phyloP scores from a whole-genome alignment of 331 rosid species.

The Rhamnella rubrinervis region DNA sequence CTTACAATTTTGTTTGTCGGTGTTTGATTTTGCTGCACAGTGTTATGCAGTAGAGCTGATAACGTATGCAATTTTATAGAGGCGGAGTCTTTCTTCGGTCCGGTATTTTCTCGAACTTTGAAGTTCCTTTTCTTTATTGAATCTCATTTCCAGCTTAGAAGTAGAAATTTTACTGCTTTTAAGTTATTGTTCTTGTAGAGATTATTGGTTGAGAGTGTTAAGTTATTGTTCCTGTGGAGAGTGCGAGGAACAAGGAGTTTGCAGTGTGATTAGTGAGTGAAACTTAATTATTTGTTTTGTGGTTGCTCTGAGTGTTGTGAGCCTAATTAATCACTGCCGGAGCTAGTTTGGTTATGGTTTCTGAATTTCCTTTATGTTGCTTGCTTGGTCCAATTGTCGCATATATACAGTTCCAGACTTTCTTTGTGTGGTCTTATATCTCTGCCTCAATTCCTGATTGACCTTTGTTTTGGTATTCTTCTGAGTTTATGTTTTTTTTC shows the following conservation, averaged over 20 bases:
- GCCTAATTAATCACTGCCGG: too few species aligned
- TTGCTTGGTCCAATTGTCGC: too few species aligned
- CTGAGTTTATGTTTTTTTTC: background rate
- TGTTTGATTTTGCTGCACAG: constrained; percentile 36
- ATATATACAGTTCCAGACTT: too few species aligned
- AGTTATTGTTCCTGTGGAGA: too few species aligned
- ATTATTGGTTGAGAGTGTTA: too few species aligned
- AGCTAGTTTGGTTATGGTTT: too few species aligned
- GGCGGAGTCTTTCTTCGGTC: constrained; percentile 79
- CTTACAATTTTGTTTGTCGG: background rate
- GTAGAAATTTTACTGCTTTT: background rate
- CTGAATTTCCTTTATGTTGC: too few species aligned
- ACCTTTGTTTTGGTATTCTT: background rate
- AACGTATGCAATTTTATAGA: constrained; percentile 87
- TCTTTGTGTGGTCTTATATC: too few species aligned
- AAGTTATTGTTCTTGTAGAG: background rate
- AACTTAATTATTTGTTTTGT: too few species aligned
- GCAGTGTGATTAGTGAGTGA: too few species aligned
- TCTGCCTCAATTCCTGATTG: background rate
- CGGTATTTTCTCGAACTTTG: constrained; percentile 38
- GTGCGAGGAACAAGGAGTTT: too few species aligned
- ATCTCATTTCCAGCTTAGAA: background rate
- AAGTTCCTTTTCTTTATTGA: background rate
- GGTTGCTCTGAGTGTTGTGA: too few species aligned
- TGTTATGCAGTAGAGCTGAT: constrained; percentile 85